phyloP scores from a whole-genome alignment of 345 rosid species.

The Brassica juncea region DNA sequence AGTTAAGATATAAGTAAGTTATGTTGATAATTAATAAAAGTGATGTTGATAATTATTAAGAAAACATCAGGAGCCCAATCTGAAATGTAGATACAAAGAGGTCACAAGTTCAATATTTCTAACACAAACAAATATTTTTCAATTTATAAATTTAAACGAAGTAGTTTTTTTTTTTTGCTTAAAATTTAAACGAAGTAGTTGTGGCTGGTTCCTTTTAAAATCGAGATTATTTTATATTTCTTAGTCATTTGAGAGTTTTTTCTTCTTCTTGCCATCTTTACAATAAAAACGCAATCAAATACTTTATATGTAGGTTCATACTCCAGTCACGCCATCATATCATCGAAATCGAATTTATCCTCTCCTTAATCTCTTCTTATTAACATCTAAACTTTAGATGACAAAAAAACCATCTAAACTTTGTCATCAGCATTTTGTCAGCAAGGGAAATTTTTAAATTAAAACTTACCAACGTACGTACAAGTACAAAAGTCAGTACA shows the following conservation, averaged over 20 bases:
- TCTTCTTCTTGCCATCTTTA: neutral
- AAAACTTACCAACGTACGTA: neutral
- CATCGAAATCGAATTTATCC: constrained; percentile 1
- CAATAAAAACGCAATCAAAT: neutral
- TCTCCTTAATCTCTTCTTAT: neutral
- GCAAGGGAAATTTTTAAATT: neutral
- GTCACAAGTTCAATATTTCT: neutral
- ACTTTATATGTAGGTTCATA: neutral
- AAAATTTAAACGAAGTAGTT: neutral
- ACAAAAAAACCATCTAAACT: no score
- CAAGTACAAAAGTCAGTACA: neutral
- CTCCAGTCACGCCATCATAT: constrained; percentile 31
- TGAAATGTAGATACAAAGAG: neutral
- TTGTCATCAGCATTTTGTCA: neutral
- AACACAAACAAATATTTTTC: neutral
- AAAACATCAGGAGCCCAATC: neutral
- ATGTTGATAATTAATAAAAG: neutral
- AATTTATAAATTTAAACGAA: neutral
- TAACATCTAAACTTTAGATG: neutral
- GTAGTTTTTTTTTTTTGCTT: neutral
- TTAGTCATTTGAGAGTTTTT: neutral
- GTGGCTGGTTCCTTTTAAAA: neutral
- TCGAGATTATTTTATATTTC: neutral
- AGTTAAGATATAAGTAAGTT: neutral
- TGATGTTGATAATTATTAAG: neutral